Base-by-base conservation (phyloP, 305 asterid species). In the Fraxinus ornus region DNA sequence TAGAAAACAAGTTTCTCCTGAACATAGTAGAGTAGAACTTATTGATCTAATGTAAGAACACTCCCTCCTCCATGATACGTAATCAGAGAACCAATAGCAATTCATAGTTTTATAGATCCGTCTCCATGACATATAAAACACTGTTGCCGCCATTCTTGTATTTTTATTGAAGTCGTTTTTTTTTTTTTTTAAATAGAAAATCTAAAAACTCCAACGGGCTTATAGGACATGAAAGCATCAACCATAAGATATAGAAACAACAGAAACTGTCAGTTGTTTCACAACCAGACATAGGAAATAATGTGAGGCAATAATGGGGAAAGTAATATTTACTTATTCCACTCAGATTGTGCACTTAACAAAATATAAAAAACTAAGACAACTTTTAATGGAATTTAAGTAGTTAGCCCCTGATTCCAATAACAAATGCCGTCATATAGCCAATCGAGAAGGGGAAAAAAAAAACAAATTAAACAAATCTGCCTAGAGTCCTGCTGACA, bases 11-110 rank as follows among this genome's bases (percentile, higher is more conserved):
- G 12, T 84, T 57, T 84, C 79, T 49, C 79, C 68, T 39, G 39
- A 12, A 74, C 26, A 41, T n/a, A 66, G 79, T 73, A 80, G 39
- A 79, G 60, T 44, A 74, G 64, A 52, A 32, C 79, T 35, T 49
- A 66, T 15, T 21, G 30, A 60, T 21, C 70, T 60, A 21, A 60
- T 60, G 28, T 60, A 21, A 60, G 70, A 60, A 60, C 70, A 7
- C 70, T 60, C 30, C 70, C 21, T 60, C 70, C 70, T 21, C 70
- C 70, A 60, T 21, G 70, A 60, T 60, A 60, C 13, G 70, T 60
- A 60, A 9, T 60, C 70, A 60, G 15, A 60, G 70, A 60, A 60
- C 30, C 70, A 60, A 60, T 21, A 19, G 70, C 70, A 60, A 60
- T 57, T 57, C 2, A 7, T 6, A 57, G 22, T 57, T 9, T 19